phyloP scores from a whole-genome alignment of 345 rosid genomes.

The Lepidium aucheri region DNA sequence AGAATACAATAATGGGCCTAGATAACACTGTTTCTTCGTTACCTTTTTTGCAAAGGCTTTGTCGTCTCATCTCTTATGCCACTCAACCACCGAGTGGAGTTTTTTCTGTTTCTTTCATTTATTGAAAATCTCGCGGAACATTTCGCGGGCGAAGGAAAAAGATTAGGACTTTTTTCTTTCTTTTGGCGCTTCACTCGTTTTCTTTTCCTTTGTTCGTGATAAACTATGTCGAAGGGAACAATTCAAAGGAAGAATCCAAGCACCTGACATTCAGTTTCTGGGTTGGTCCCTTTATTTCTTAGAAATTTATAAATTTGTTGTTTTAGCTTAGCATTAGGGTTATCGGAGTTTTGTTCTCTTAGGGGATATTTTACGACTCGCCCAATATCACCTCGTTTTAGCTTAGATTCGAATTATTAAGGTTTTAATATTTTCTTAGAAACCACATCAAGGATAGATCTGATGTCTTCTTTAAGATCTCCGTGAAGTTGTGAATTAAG shows the following conservation, averaged over 20 bases:
- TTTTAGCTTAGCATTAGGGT: background rate
- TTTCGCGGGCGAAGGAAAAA: conserved; percentile 19
- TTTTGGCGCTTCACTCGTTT: background rate
- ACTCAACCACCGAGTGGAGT: conserved; percentile 6
- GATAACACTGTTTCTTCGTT: background rate
- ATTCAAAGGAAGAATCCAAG: background rate
- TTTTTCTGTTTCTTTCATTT: conserved; percentile 11
- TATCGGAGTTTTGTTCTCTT: background rate
- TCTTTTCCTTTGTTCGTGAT: background rate
- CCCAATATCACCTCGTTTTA: background rate
- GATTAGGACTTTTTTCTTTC: background rate
- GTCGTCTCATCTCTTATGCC: background rate
- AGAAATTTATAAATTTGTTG: background rate
- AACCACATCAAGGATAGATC: conserved; percentile 8
- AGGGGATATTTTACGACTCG: background rate
- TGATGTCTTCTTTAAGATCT: conserved; percentile 5
- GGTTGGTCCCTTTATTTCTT: background rate
- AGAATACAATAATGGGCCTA: conserved; percentile 9
- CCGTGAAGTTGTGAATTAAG: background rate
- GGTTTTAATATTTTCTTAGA: background rate
- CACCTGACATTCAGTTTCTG: background rate
- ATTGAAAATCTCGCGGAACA: conserved; percentile 10
- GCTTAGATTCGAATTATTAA: background rate
- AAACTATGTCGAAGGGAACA: background rate
- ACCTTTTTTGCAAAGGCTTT: background rate